phyloP scores from a whole-genome alignment of 2,329 filamentous ascomycete genomes.

The Paracamarosporium sp. region DNA sequence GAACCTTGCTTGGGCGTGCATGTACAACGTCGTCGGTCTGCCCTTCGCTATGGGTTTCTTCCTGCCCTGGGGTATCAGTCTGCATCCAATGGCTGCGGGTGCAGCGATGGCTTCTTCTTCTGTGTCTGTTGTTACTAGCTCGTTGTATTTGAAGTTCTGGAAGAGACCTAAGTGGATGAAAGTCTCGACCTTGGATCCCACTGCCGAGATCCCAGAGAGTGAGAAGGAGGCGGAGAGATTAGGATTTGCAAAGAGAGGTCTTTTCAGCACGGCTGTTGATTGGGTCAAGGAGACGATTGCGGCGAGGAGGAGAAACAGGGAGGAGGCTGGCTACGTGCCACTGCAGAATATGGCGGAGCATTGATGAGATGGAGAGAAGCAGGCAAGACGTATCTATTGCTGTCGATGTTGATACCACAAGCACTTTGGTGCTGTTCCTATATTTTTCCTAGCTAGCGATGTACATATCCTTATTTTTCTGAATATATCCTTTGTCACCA shows the following conservation, averaged over 20 bases:
- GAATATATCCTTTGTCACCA: slow-evolving; percentile 5
- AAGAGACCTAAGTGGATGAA: slow-evolving; percentile 86
- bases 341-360: slow-evolving; percentile 51
- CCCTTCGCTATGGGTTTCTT: slow-evolving; percentile 98
- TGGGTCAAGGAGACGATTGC: slow-evolving; percentile 39
- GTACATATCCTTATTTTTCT: slow-evolving; percentile 3
- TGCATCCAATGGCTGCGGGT: slow-evolving; percentile 94
- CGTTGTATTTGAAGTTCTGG: slow-evolving; percentile 87
- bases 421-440: slow-evolving; percentile 7
- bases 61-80: slow-evolving; percentile 82
- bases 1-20: slow-evolving; percentile 89
- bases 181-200: slow-evolving; percentile 65
- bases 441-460: background rate
- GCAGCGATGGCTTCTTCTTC: slow-evolving; percentile 92
- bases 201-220: slow-evolving; percentile 33
- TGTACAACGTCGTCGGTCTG: slow-evolving; percentile 89
- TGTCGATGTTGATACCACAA: slow-evolving; percentile 5
- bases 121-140: slow-evolving; percentile 87
- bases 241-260: slow-evolving; percentile 20
- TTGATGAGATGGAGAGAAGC: slow-evolving; percentile 2
- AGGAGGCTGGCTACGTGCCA: slow-evolving; percentile 54
- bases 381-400: background rate
- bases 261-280: slow-evolving; percentile 29
- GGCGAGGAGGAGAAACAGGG: slow-evolving; percentile 46
- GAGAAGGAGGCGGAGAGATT: slow-evolving; percentile 35